Evolutionary conservation across 495 filamentous ascomycete species (phyloP), one percentile per base, ranked within the genome.

Genomic region (Neurospora intermedia): DNA sequence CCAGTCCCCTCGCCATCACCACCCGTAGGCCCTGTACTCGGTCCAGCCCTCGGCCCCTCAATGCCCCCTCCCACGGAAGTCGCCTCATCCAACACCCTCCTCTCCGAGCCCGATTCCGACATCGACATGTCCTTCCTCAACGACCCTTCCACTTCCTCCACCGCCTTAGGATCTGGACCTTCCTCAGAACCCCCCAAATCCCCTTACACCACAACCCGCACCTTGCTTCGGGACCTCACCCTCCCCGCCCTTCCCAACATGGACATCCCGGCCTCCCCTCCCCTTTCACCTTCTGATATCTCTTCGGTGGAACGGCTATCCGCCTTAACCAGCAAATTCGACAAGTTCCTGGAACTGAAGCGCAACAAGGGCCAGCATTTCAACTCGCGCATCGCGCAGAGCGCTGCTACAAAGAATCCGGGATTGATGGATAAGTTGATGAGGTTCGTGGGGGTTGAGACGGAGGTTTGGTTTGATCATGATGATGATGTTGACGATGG

Each of bases 341-440:
- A 88, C 70, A 91, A 91, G 77, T 98, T 99, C 80, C 88, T 97
- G 2, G 85, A 88, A 35, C 85, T 98, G 62, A 99, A 98, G 82
- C 78, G 79, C 59, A 90, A 89, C 70, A 89, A 93, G 75, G 93
- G 92, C 4, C 84, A 93, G 41, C 96, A 99, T 82, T 98, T 99
- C 85, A 98, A 99, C 80, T 85, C 90, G 73, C 91, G 93, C 70
- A 84, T 98, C 1, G 88, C 91, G 27, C 84, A 83, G 48, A 92
- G 91, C 3, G 83, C 88, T 1, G 90, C 92, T 0, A 82, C 97
- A 46, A 89, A 89, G 70, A 97, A 98, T 78, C 96, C 96, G 31
- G 91, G 88, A 41, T 82, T 97, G 20, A 83, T 92, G 73, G 87
- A 89, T 46, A 95, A 95, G 75, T 85, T 98, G 78, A 89, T 94